phyloP scores from a whole-genome alignment of 1,284 basidiomycete genomes.

The Cutaneotrichosporon sp. region DNA sequence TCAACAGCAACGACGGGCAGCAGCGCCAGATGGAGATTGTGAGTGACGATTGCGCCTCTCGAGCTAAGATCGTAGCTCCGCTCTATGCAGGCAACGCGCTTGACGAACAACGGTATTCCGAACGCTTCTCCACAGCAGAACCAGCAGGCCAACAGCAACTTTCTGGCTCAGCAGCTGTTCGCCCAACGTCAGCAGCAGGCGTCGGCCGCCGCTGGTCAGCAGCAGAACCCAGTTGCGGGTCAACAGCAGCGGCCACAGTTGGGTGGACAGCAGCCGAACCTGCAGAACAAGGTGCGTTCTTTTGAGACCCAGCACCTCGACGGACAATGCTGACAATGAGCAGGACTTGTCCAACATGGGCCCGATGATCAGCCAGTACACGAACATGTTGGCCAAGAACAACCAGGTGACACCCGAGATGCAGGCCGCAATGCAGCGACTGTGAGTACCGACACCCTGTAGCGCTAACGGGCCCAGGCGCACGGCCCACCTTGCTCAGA shows the following conservation, averaged over 20 bases:
- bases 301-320: no score
- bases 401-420: slow-evolving; percentile 20
- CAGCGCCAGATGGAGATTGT: slow-evolving; percentile 25
- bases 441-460: slow-evolving; percentile 6
- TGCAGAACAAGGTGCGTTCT: slow-evolving; percentile 14
- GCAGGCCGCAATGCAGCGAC: slow-evolving; percentile 14
- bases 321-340: no score
- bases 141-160: slow-evolving; percentile 6
- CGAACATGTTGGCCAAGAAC: slow-evolving; percentile 12
- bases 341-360: slow-evolving; percentile 17
- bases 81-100: slow-evolving; percentile 22
- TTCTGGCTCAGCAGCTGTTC: slow-evolving; percentile 20
- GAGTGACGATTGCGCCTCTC: neutral
- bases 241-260: slow-evolving; percentile 13
- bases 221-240: slow-evolving; percentile 7
- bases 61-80: slow-evolving; percentile 18
- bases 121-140: slow-evolving; percentile 15
- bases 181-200: slow-evolving; percentile 14
- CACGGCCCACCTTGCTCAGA: slow-evolving; percentile 12
- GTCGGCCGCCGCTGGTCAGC: slow-evolving; percentile 13
- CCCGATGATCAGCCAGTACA: slow-evolving; percentile 21
- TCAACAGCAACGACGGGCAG: slow-evolving; percentile 11
- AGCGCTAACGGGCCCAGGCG: slow-evolving; percentile 12
- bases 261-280: neutral
- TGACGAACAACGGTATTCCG: slow-evolving; percentile 4